These are phyloP conservation scores for Cryptosporidium parvum DNA, from an alignment of 169 alveolate species.

Conservation along the genomic window DNA sequence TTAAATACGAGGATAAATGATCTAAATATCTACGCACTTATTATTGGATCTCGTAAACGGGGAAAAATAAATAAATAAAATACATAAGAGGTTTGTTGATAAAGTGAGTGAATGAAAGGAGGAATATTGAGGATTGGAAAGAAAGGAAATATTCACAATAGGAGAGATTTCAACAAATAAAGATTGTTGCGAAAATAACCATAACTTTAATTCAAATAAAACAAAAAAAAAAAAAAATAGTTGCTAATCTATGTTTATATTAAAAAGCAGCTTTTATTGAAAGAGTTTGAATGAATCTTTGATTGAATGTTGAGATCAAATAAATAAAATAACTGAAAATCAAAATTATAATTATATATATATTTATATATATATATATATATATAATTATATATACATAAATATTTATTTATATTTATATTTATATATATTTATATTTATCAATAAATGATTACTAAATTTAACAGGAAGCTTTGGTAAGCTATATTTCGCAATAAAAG, in stretches of 20 bases:
- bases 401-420: no score
- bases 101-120: neutral
- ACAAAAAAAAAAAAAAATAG: neutral
- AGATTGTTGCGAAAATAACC: neutral
- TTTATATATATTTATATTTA: neutral
- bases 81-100: neutral
- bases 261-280: neutral
- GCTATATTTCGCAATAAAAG: neutral
- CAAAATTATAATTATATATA: neutral
- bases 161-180: neutral
- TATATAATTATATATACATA: no score
- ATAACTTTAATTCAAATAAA: neutral
- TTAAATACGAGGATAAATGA: conserved; percentile 52
- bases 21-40: conserved; percentile 43
- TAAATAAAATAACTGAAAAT: neutral
- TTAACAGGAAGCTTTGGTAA: neutral
- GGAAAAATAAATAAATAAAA: conserved; percentile 7
- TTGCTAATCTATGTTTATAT: neutral
- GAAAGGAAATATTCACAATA: no score
- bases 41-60: conserved; percentile 74
- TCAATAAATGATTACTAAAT: neutral
- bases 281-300: neutral
- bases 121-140: conserved; percentile 1
- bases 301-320: conserved; percentile 1
- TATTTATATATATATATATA: neutral